Evolutionary conservation across 2,329 filamentous ascomycete genomes (phyloP), one percentile per base, ranked within the genome.

Genomic region (Penicillium palitans): DNA sequence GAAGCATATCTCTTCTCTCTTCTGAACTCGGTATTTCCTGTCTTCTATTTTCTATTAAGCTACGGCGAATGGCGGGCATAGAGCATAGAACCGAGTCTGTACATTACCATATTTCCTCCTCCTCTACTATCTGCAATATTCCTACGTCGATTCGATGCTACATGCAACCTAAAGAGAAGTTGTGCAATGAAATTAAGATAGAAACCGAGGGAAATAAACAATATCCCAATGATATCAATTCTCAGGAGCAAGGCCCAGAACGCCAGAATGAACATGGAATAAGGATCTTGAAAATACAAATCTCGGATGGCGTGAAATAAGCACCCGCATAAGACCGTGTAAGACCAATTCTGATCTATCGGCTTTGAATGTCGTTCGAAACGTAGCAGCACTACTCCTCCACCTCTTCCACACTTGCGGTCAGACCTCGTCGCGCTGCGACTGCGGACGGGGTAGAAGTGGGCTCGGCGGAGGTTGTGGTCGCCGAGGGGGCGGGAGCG

Each of bases 321-420:
- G 6, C 29, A 55, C 19, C 10, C 45, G 21, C 25, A 39, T n/a
- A 7, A 25, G 15, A 35, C 31, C 19, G 9, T 15, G 4, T 5
- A 10, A 19, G 29, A 58, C 24, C 35, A 39, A 27, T 21, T 33
- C 8, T 29, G 35, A n/a, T 54, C 50, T 41, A 46, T 17, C 48
- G 19, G 29, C 50, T 42, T 46, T 48, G 31, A 25, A 48, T 25
- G 17, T 51, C 44, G 19, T 40, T 57, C 27, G n/a, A n/a, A 39
- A 37, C 25, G n/a, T 19, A 21, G n/a, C 33, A 47, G n/a, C 33
- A 51, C 64, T 70, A 77, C 63, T 78, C 75, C 19, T 77, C 74
- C 21, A 68, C 76, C 59, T 81, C 80, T 64, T 82, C 80, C 19
- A 81, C 79, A 52, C 74, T 72, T 6, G 79, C 74, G 3, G 75